Percentiles rank a stretch among this genome's conserved stretches.
Conservation (phyloP, 2,329 filamentous ascomycete species). For the Aspergillus udagawae region DNA sequence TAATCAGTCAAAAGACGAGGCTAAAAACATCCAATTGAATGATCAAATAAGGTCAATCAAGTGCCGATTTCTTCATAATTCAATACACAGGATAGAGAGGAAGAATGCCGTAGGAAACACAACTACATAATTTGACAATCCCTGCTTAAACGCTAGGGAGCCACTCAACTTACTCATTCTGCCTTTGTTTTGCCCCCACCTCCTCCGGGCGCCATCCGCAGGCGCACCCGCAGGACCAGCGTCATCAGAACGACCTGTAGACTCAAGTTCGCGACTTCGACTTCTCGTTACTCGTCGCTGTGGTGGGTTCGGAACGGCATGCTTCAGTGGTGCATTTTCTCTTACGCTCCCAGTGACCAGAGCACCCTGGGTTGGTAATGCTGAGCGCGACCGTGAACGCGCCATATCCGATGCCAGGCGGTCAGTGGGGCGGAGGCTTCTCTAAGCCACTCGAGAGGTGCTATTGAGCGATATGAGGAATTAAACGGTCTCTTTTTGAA, state of each 20-base stretch:
- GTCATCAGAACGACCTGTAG: slow-evolving; percentile 2
- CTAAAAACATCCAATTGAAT: neutral
- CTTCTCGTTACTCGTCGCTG: slow-evolving; percentile 33
- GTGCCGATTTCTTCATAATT: neutral
- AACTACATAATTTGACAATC: neutral
- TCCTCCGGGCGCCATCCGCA: neutral
- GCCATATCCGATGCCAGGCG: neutral
- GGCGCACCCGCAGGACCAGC: neutral
- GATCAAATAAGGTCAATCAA: neutral
- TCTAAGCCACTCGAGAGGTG: neutral
- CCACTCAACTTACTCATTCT: slow-evolving; percentile 4
- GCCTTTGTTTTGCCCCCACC: slow-evolving; percentile 6
- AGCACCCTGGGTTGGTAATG: neutral
- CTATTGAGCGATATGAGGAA: neutral
- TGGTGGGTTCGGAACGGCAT: neutral
- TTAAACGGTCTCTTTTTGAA: neutral
- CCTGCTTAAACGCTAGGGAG: neutral
- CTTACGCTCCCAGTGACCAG: neutral
- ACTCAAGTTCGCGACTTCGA: slow-evolving; percentile 33
- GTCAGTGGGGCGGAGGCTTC: neutral
- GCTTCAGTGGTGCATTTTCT: neutral
- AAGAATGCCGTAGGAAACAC: neutral
- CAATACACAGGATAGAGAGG: neutral
- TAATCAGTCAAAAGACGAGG: neutral
- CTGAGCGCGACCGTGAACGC: neutral